phyloP scores from a whole-genome alignment of 495 filamentous ascomycete species.

The Pyronema omphalodes region DNA sequence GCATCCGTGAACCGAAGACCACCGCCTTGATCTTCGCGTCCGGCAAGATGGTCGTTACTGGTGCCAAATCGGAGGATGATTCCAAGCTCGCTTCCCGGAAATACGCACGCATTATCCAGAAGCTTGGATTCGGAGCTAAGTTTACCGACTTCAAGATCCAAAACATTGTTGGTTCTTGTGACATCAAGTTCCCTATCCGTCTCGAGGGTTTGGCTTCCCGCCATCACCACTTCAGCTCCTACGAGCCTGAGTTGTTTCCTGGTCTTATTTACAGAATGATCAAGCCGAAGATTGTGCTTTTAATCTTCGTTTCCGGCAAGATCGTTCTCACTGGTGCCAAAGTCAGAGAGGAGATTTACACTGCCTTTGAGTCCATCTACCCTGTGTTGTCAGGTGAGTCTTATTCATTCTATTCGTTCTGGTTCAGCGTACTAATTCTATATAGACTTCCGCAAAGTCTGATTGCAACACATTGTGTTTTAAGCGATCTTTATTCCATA shows the following conservation, averaged over 20 bases:
- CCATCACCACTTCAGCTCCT: constrained; percentile 98
- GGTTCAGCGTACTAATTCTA: constrained; percentile 21
- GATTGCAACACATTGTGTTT: constrained; percentile 10
- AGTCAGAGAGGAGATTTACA: constrained; percentile 96
- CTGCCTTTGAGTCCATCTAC: constrained; percentile 97
- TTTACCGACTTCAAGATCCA: constrained; percentile 99
- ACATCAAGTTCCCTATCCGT: constrained; percentile 98
- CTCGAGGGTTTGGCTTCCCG: constrained; percentile 85
- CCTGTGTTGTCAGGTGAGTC: constrained; percentile 77
- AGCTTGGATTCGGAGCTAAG: constrained; percentile 98
- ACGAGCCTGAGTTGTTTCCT: constrained; percentile 96
- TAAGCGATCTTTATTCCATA: constrained; percentile 1
- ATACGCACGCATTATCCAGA: constrained; percentile 98
- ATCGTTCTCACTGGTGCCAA: constrained; percentile 97
- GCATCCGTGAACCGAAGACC: constrained; percentile 97
- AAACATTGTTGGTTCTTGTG: constrained; percentile 96
- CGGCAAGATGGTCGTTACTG: constrained; percentile 99
- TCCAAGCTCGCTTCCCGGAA: constrained; percentile 93
- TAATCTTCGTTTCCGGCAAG: constrained; percentile 98
- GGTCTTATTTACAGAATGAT: constrained; percentile 99
- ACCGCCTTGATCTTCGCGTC: constrained; percentile 95
- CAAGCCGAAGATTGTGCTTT: constrained; percentile 96
- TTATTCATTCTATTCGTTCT: background rate
- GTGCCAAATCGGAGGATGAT: constrained; percentile 96
- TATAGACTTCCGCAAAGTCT: constrained; percentile 51